These are phyloP conservation scores for Kockiozyma suomiensis DNA, from an alignment of 805 yeast genomes.

Conservation along the genomic window DNA sequence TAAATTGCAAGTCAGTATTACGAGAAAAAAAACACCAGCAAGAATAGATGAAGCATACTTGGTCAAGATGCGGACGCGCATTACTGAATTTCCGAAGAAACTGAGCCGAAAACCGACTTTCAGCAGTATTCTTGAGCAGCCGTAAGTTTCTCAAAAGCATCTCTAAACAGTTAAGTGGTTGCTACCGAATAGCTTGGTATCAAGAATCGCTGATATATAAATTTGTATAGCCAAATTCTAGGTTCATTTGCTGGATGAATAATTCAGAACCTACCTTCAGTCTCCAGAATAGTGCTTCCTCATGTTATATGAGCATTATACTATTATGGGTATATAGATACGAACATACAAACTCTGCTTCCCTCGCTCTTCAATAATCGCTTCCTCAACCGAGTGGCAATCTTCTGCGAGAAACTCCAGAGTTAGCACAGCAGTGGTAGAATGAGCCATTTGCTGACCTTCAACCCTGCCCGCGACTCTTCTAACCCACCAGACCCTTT, in stretches of 20 bases:
- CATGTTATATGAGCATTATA: no score
- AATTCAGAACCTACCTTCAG: no score
- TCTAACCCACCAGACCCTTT: no score
- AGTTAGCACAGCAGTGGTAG: neutral
- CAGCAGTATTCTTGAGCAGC: neutral
- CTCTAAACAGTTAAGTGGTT: neutral
- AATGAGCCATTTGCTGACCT: neutral
- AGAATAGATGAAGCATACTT: neutral
- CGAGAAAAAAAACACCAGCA: neutral
- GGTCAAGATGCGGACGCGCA: neutral
- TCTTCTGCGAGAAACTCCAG: no score
- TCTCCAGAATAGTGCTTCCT: neutral
- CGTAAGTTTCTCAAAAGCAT: neutral
- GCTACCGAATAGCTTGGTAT: no score
- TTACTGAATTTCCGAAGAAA: conserved; percentile 5
- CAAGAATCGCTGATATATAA: no score
- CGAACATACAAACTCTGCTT: no score
- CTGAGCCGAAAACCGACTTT: neutral
- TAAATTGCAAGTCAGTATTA: neutral
- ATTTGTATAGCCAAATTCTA: no score
- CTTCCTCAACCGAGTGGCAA: neutral
- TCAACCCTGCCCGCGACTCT: neutral
- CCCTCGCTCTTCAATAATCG: neutral
- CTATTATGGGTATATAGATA: no score
- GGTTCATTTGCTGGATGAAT: no score